These are phyloP conservation scores for Neofusicoccum sp. DNA, from an alignment of 2,329 filamentous ascomycete species.

Conservation along the genomic window DNA sequence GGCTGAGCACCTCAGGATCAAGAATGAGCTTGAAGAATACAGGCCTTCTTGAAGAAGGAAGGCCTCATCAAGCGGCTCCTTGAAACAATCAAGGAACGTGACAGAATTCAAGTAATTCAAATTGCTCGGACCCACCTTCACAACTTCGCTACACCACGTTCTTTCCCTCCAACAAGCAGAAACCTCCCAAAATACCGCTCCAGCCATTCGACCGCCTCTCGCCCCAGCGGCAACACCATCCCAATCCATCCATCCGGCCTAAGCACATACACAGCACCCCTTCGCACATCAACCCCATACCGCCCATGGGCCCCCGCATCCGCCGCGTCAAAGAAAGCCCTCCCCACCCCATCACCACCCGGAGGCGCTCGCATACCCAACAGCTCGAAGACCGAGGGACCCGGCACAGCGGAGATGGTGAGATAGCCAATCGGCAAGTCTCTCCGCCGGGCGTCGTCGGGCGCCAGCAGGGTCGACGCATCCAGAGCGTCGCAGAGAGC, in stretches of 20 bases:
- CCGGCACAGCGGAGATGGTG: background rate
- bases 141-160: too few relatives aligned
- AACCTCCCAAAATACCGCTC: background rate
- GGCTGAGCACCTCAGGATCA: too few relatives aligned
- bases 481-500: slow-evolving; percentile 33
- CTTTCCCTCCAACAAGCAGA: background rate
- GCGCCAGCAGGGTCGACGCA: background rate
- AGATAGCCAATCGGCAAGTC: background rate
- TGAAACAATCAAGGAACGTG: too few relatives aligned
- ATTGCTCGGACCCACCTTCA: too few relatives aligned
- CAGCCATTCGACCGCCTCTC: slow-evolving; percentile 10
- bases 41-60: too few relatives aligned
- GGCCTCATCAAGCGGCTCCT: too few relatives aligned
- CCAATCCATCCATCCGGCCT: slow-evolving; percentile 40
- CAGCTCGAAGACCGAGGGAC: background rate
- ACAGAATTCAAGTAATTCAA: too few relatives aligned
- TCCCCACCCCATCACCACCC: background rate
- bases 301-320: slow-evolving; percentile 21
- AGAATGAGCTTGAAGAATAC: too few relatives aligned
- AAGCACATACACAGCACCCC: slow-evolving; percentile 35
- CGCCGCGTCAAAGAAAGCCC: background rate
- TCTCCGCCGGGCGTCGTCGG: background rate
- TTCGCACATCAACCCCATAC: slow-evolving; percentile 32
- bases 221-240: slow-evolving; percentile 26
- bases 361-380: background rate